Conservation (phyloP, 164 flowering plant species). For the Warburgia ugandensis region DNA sequence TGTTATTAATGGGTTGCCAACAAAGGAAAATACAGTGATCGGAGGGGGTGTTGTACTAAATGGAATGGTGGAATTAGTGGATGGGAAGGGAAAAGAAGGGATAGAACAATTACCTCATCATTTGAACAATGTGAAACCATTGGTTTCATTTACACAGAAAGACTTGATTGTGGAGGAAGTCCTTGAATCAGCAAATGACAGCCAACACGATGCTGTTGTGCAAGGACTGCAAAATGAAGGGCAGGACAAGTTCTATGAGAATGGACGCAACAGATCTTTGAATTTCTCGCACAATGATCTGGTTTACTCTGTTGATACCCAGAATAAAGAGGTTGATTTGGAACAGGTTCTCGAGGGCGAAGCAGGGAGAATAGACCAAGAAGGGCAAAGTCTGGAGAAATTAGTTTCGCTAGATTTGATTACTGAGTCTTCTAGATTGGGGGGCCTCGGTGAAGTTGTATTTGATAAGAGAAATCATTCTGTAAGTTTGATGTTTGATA, state of each 20-base stretch:
- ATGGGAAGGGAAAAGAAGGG: slow-evolving; percentile 10
- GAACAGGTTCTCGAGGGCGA: not conserved
- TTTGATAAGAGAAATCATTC: not conserved
- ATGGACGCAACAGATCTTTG: not conserved
- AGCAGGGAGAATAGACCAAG: not conserved
- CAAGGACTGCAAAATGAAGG: slow-evolving; percentile 9
- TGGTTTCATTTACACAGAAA: not conserved
- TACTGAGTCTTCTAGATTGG: slow-evolving; percentile 5
- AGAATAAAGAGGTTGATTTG: not conserved
- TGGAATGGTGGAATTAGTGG: slow-evolving; percentile 4
- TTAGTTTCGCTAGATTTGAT: slow-evolving; percentile 7
- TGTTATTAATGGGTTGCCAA: not conserved
- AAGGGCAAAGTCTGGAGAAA: slow-evolving; percentile 6
- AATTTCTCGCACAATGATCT: not conserved
- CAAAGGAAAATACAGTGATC: not conserved
- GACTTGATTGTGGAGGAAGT: slow-evolving; percentile 5
- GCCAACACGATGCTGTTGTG: slow-evolving; percentile 8
- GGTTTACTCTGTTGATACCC: not conserved
- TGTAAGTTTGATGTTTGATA: not conserved
- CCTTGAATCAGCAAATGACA: slow-evolving; percentile 6
- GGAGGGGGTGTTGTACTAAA: not conserved
- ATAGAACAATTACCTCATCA: slow-evolving; percentile 6
- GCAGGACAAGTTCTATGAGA: not conserved
- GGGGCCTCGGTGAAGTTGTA: not conserved
- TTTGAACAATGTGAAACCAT: slow-evolving; percentile 1